These are phyloP conservation scores for Aspergillus taichungensis DNA, from an alignment of 495 filamentous ascomycete species.

Conservation along the genomic window DNA sequence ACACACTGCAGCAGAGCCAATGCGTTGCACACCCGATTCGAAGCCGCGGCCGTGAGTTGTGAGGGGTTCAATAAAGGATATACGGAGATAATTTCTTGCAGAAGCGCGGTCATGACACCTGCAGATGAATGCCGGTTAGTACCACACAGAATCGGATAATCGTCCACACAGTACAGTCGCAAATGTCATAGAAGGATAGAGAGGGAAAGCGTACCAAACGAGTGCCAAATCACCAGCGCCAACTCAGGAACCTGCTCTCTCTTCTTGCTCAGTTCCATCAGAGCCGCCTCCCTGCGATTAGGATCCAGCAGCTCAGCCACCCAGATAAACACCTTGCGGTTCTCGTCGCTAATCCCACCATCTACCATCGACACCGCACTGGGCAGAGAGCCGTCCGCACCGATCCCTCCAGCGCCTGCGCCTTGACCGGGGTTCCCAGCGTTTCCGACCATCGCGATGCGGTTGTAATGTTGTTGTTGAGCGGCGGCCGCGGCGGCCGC, in stretches of 20 bases:
- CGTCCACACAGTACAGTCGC: too few relatives aligned
- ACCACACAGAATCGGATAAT: too few relatives aligned
- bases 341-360: conserved; percentile 72
- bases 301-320: conserved; percentile 89
- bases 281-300: conserved; percentile 74
- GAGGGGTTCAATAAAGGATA: conserved; percentile 95
- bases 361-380: conserved; percentile 44
- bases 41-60: conserved; percentile 91
- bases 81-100: conserved; percentile 98
- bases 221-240: conserved; percentile 96
- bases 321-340: conserved; percentile 82
- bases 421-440: conserved; percentile 28
- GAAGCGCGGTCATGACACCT: conserved; percentile 97
- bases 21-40: conserved; percentile 96
- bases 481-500: conserved; percentile 56
- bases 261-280: conserved; percentile 98
- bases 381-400: conserved; percentile 43
- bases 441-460: conserved; percentile 58
- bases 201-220: conserved; percentile 64
- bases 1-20: conserved; percentile 95
- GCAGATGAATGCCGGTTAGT: conserved; percentile 3
- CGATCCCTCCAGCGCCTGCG: conserved; percentile 35
- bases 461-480: conserved; percentile 74
- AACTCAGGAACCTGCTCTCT: conserved; percentile 95
- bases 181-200: conserved; percentile 14